These are phyloP conservation scores for bread wheat (Triticum aestivum) DNA, from an alignment of 176 grass and related monocot species.

Conservation along the genomic window IWGSC_CS_RefSeq_v2.1 NC_057804.1:251595691-251596190, in stretches of 20 bases:
- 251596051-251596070: constrained; percentile 88
- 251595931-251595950: constrained; percentile 55
- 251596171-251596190: constrained; percentile 26
- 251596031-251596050: constrained; percentile 50
- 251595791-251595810: constrained; percentile 59
- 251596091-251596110: constrained; percentile 3
- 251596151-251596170: neutral
- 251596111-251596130: constrained; percentile 24
- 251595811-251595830: constrained; percentile 95
- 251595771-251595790: constrained; percentile 50
- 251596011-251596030: constrained; percentile 70
- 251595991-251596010: constrained; percentile 71
- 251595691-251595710: neutral
- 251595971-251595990: constrained; percentile 69
- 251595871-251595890: constrained; percentile 63
- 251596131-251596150: constrained; percentile 7
- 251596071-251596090: constrained; percentile 54
- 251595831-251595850: constrained; percentile 67
- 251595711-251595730: neutral
- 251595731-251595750: constrained; percentile 9
- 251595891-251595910: constrained; percentile 79
- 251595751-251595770: neutral
- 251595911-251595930: constrained; percentile 91
- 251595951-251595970: constrained; percentile 65
- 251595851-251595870: constrained; percentile 78